phyloP scores from a whole-genome alignment of 106 monocot species.

The Dendrobium catenatum region DNA sequence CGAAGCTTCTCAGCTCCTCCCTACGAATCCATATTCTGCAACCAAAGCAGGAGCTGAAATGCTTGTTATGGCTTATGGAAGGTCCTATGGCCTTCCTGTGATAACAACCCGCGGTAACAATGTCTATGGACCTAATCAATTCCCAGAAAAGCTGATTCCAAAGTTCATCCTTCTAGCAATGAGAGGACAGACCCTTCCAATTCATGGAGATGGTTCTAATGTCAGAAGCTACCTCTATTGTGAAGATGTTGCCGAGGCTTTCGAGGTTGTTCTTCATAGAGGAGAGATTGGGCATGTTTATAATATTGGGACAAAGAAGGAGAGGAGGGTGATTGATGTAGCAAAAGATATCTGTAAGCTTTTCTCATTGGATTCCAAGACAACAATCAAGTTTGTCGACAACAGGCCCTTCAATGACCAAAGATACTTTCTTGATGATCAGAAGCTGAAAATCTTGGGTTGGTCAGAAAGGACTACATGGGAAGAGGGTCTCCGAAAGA shows the following conservation, averaged over 20 bases:
- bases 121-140: constrained; percentile 31
- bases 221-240: constrained; percentile 34
- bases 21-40: constrained; percentile 30
- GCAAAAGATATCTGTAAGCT: constrained; percentile 34
- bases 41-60: constrained; percentile 36
- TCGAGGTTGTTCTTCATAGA: constrained; percentile 33
- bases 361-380: constrained; percentile 16
- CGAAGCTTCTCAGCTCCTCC: constrained; percentile 32
- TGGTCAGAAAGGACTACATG: constrained; percentile 27
- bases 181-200: constrained; percentile 23
- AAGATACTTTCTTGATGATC: constrained; percentile 31
- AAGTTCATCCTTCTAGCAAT: constrained; percentile 29
- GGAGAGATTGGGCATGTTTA: constrained; percentile 35
- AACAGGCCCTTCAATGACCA: constrained; percentile 34
- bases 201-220: constrained; percentile 32
- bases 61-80: constrained; percentile 36
- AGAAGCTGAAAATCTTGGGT: constrained; percentile 25
- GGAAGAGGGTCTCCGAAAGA: constrained; percentile 27
- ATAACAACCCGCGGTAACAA: constrained; percentile 32
- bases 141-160: constrained; percentile 32
- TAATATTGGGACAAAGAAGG: constrained; percentile 30
- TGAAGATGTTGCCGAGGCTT: constrained; percentile 34
- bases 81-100: constrained; percentile 28
- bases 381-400: constrained; percentile 22
- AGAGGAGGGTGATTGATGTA: constrained; percentile 32